A percentile compares a stretch with the other conserved stretches of the same genome.
These are phyloP conservation scores for Xylaria digitata DNA, from an alignment of 2,329 filamentous ascomycete genomes.

Conservation along the genomic window DNA sequence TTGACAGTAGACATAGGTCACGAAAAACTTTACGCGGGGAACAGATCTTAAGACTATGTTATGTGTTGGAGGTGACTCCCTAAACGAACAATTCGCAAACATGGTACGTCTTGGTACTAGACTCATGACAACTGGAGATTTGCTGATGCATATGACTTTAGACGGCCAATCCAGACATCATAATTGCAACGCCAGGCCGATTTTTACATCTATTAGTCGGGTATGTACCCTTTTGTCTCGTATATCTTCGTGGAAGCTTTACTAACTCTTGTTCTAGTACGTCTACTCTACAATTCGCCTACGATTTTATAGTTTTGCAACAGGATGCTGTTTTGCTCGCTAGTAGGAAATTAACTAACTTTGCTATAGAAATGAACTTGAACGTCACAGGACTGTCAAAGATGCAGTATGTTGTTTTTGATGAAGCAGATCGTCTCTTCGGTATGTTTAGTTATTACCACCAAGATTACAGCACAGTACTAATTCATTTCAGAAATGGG, in stretches of 20 bases:
- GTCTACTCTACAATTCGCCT: neutral
- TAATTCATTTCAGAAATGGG: conserved; percentile 76
- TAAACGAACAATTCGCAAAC: conserved; percentile 40
- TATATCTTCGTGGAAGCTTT: neutral
- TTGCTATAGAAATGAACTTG: conserved; percentile 78
- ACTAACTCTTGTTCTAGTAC: conserved; percentile 23
- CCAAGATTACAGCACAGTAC: neutral
- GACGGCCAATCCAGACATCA: conserved; percentile 91
- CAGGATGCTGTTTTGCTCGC: neutral
- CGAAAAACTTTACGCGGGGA: conserved; percentile 91
- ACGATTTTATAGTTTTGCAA: neutral
- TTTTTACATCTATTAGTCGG: conserved; percentile 62
- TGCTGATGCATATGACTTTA: conserved; percentile 70
- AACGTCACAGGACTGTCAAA: conserved; percentile 76
- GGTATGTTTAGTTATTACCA: conserved; percentile 50
- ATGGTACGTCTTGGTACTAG: conserved; percentile 26
- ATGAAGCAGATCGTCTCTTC: conserved; percentile 95
- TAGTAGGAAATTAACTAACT: neutral
- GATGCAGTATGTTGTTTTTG: conserved; percentile 94
- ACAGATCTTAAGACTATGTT: conserved; percentile 91
- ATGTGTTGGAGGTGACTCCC: conserved; percentile 84
- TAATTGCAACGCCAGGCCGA: conserved; percentile 95
- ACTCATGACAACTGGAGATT: neutral
- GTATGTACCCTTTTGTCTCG: conserved; percentile 7
- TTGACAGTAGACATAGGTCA: conserved; percentile 81